Evolutionary conservation across 257 asterid species (phyloP).

Genomic region (Lantana camara): DNA sequence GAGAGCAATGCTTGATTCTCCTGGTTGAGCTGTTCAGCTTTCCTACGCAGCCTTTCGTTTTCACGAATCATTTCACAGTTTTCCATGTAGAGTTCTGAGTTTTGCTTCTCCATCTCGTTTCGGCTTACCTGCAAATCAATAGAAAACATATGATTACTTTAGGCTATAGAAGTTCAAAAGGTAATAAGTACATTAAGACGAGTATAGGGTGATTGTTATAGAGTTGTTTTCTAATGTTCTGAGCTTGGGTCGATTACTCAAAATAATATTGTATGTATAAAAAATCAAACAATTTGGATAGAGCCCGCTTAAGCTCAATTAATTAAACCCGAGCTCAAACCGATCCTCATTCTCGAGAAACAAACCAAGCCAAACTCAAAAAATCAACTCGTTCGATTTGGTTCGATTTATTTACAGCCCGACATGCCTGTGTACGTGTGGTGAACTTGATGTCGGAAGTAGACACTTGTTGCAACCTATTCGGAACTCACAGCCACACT

Average conservation of each 20-base stretch:
- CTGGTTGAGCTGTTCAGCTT: slow-evolving; percentile 50
- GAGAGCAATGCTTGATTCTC: slow-evolving; percentile 54
- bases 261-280: no score
- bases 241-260: no score
- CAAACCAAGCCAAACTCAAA: no score
- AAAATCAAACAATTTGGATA: no score
- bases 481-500: neutral
- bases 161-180: slow-evolving; percentile 5
- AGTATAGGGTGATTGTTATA: no score
- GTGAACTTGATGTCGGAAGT: neutral
- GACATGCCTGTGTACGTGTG: slow-evolving; percentile 1
- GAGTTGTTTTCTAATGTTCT: no score
- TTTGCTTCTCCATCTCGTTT: slow-evolving; percentile 49
- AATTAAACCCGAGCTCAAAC: no score
- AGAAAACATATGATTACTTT: neutral
- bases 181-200: neutral
- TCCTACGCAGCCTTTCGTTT: slow-evolving; percentile 54
- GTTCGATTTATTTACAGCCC: no score
- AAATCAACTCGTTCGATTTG: no score
- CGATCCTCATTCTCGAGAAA: no score
- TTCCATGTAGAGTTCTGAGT: slow-evolving; percentile 50
- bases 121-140: slow-evolving; percentile 26
- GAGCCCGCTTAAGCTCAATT: no score
- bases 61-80: slow-evolving; percentile 49
- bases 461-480: slow-evolving; percentile 11